These are phyloP conservation scores for Tulasnella sp. DNA, from an alignment of 768 basidiomycete species.

Conservation along the genomic window DNA sequence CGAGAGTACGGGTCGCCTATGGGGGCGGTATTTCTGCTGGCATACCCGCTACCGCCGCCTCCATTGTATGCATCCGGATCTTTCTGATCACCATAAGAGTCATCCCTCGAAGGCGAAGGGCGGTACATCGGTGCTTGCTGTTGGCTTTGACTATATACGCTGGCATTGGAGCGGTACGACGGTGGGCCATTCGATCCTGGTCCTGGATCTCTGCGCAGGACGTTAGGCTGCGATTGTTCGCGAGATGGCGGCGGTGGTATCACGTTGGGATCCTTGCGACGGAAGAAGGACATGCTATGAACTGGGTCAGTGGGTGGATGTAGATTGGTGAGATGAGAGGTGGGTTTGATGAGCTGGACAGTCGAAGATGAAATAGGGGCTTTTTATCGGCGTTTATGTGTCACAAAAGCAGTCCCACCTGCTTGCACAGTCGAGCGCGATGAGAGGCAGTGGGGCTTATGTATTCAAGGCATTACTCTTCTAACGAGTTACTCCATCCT, in stretches of 20 bases:
- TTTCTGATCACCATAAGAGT: neutral
- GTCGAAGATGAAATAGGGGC: no score
- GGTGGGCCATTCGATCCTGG: constrained; percentile 26
- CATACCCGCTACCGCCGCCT: constrained; percentile 20
- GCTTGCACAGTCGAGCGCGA: no score
- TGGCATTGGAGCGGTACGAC: constrained; percentile 39
- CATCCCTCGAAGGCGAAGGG: neutral
- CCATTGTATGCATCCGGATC: neutral
- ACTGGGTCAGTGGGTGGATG: neutral
- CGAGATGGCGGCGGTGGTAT: constrained; percentile 52
- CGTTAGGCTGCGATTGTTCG: constrained; percentile 17
- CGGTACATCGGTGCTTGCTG: constrained; percentile 44
- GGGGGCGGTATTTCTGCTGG: constrained; percentile 37
- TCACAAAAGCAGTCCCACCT: no score
- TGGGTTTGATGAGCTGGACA: neutral
- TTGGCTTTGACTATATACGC: constrained; percentile 56
- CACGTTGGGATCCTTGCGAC: constrained; percentile 47
- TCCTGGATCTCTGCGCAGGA: constrained; percentile 27
- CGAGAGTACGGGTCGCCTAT: constrained; percentile 54
- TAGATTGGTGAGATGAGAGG: neutral
- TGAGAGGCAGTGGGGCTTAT: no score
- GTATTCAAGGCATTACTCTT: no score
- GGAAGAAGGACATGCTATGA: constrained; percentile 48
- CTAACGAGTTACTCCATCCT: no score
- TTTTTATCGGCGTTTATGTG: no score